Percentiles rank a stretch among this genome's conserved stretches.
phyloP scores from a whole-genome alignment of 2,329 filamentous ascomycete genomes.

The Geosmithia morbida region DNA sequence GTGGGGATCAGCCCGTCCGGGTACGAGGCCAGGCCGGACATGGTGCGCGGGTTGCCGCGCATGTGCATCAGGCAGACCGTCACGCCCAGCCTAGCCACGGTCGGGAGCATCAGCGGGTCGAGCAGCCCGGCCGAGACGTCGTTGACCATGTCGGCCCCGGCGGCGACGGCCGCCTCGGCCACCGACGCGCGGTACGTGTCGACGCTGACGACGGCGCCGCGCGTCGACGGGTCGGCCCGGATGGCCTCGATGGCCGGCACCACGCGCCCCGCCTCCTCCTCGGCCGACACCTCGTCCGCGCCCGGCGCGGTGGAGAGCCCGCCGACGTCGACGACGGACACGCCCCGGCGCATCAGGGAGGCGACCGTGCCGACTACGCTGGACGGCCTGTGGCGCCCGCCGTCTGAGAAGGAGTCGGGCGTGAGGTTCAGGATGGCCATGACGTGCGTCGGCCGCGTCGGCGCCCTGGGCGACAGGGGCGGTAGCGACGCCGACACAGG shows the following conservation, averaged over 20 bases:
- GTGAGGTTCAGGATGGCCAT: conserved; percentile 96
- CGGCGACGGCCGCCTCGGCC: conserved; percentile 58
- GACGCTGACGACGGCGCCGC: conserved; percentile 61
- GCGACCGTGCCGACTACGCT: conserved; percentile 45
- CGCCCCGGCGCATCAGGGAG: conserved; percentile 51
- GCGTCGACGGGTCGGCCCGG: conserved; percentile 47
- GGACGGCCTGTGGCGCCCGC: conserved; percentile 45
- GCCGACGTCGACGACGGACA: conserved; percentile 80
- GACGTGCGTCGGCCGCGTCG: conserved; percentile 52
- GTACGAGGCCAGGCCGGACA: conserved; percentile 58
- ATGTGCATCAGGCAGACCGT: conserved; percentile 86
- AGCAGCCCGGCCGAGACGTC: conserved; percentile 76
- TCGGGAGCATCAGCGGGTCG: conserved; percentile 69
- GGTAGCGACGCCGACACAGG: conserved; percentile 31
- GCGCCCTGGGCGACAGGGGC: conserved; percentile 43
- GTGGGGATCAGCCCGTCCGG: conserved; percentile 50
- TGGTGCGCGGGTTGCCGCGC: conserved; percentile 74
- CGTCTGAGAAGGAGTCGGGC: conserved; percentile 94
- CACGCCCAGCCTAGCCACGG: conserved; percentile 62
- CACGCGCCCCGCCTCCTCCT: conserved; percentile 66
- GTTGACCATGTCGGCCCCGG: conserved; percentile 86
- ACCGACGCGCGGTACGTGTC: conserved; percentile 87
- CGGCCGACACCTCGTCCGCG: conserved; percentile 49
- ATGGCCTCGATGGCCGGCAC: conserved; percentile 66
- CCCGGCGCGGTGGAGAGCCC: conserved; percentile 84